Percentiles rank a stretch among this genome's conserved stretches.
Evolutionary conservation across 2,329 filamentous ascomycete species (phyloP).

Genomic region (Colletotrichum higginsianum): DNA sequence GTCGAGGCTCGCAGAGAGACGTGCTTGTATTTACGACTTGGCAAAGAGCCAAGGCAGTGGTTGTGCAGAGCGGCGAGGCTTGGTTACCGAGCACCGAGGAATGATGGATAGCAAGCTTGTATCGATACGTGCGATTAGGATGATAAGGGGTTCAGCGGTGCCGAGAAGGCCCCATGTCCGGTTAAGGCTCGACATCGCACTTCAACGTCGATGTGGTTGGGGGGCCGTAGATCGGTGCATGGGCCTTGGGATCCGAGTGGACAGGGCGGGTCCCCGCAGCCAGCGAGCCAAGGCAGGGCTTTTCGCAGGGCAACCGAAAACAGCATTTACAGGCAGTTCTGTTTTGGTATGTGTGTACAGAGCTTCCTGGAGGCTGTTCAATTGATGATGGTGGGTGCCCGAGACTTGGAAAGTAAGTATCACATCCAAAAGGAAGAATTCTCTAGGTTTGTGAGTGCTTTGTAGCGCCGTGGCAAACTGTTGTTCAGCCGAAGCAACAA

Average conservation of each 20-base stretch:
- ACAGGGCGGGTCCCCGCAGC: conserved; percentile 19
- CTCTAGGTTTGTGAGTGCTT: neutral
- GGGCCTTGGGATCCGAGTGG: conserved; percentile 31
- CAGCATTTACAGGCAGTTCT: conserved; percentile 15
- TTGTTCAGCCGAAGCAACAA: conserved; percentile 16
- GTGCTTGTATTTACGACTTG: neutral
- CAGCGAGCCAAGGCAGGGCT: conserved; percentile 37
- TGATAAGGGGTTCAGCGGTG: conserved; percentile 6
- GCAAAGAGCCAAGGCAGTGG: neutral
- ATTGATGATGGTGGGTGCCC: neutral
- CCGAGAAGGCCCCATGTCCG: conserved; percentile 12
- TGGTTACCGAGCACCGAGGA: neutral
- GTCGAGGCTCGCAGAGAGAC: neutral
- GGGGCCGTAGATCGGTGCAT: conserved; percentile 40
- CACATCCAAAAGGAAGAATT: no score
- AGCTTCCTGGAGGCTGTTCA: conserved; percentile 27
- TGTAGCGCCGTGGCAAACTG: neutral
- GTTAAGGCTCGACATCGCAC: conserved; percentile 14
- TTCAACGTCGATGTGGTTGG: conserved; percentile 25
- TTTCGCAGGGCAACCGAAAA: conserved; percentile 40
- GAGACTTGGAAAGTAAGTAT: neutral
- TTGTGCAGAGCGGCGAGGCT: neutral
- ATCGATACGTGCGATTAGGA: conserved; percentile 11
- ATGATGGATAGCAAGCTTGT: neutral
- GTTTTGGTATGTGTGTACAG: neutral